Evolutionary conservation across 495 filamentous ascomycete species (phyloP).

Genomic region (Hypoxylon cercidicola): DNA sequence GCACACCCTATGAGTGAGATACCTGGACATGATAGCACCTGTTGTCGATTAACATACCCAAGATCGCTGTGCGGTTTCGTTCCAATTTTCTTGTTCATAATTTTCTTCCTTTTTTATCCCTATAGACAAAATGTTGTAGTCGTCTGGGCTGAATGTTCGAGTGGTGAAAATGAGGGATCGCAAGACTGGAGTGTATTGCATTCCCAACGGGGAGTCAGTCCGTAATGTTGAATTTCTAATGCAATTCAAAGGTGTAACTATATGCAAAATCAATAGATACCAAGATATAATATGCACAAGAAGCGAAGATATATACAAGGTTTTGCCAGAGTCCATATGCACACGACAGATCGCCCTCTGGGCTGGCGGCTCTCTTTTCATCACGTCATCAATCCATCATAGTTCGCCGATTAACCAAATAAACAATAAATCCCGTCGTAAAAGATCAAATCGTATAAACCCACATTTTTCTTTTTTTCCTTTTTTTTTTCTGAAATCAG

Average conservation of each 20-base stretch:
- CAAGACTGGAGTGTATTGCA: no score
- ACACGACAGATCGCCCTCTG: slow-evolving; percentile 3
- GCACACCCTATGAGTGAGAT: slow-evolving; percentile 25
- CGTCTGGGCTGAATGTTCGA: no score
- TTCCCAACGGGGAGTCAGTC: neutral
- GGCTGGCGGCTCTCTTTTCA: neutral
- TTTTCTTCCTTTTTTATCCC: no score
- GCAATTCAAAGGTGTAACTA: neutral
- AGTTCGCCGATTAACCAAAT: neutral
- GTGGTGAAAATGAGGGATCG: no score
- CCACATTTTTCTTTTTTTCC: no score
- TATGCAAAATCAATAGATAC: slow-evolving; percentile 5
- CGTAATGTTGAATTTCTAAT: neutral
- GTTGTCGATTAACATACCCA: neutral
- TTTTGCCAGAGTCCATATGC: slow-evolving; percentile 12
- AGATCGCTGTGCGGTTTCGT: neutral
- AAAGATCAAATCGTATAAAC: neutral
- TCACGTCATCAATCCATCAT: slow-evolving; percentile 10
- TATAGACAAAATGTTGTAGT: no score
- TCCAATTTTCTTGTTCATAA: no score
- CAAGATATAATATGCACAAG: slow-evolving; percentile 5
- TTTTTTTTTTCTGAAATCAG: neutral
- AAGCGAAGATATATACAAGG: slow-evolving; percentile 24
- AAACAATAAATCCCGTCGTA: neutral
- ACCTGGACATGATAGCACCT: neutral